Conservation (phyloP, 129 eudicot genomes). For the Saposhnikovia divaricata region DNA sequence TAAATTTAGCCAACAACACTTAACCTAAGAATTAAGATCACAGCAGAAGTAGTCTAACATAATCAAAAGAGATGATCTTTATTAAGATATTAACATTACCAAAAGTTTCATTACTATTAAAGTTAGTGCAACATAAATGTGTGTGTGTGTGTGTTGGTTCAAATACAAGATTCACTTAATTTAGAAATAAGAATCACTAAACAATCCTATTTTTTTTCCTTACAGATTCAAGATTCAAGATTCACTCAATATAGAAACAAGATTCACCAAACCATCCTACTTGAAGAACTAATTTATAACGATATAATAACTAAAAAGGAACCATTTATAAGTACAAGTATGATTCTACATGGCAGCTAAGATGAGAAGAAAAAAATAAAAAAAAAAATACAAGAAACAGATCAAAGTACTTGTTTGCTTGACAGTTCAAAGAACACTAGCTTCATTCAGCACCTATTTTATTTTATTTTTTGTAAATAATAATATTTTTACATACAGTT, state of each 20-base stretch:
- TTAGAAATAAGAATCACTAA: too few species aligned
- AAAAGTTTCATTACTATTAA: neutral
- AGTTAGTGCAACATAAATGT: too few species aligned
- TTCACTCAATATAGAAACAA: neutral
- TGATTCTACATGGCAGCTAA: neutral
- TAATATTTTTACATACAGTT: neutral
- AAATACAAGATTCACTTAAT: too few species aligned
- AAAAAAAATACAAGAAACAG: neutral
- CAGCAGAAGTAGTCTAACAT: neutral
- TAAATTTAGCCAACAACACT: neutral
- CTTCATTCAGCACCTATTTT: too few species aligned
- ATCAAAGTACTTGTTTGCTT: neutral
- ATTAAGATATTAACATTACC: neutral
- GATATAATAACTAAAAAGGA: neutral
- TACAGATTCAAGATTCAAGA: neutral
- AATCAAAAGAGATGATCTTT: neutral
- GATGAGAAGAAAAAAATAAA: neutral
- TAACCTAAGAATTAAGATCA: neutral
- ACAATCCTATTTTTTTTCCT: too few species aligned
- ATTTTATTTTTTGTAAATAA: too few species aligned
- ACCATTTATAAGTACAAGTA: neutral
- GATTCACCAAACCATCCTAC: neutral
- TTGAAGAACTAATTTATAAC: neutral
- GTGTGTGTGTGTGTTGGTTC: too few species aligned
- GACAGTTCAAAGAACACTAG: neutral